These are phyloP conservation scores for Penicillium frequentans DNA, from an alignment of 2,329 filamentous ascomycete genomes.

Conservation along the genomic window DNA sequence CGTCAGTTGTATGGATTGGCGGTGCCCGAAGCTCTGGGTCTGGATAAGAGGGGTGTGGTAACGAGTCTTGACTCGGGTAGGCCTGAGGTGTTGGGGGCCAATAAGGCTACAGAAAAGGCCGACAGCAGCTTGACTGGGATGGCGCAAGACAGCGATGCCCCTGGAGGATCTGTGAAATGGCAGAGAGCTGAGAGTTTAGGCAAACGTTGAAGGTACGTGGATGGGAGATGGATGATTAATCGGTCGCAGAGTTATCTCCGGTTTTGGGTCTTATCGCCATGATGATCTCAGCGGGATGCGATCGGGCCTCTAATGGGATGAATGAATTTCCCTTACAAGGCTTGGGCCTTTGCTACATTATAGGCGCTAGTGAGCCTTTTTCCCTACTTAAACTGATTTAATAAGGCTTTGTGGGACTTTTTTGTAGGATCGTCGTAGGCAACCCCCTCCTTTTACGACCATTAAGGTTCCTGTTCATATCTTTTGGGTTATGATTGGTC, in stretches of 20 bases:
- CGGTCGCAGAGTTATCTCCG: slow-evolving; percentile 3
- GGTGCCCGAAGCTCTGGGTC: background rate
- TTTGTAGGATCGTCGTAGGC: background rate
- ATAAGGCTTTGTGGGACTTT: background rate
- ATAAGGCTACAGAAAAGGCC: background rate
- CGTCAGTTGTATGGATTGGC: background rate
- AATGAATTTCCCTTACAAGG: background rate
- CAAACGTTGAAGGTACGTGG: background rate
- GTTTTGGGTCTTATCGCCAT: slow-evolving; percentile 3
- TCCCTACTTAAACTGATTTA: background rate
- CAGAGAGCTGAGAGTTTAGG: background rate
- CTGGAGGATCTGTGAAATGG: background rate
- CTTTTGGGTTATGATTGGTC: background rate
- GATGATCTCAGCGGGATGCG: slow-evolving; percentile 1
- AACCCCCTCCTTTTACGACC: background rate
- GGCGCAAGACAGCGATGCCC: background rate
- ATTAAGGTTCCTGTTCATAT: background rate
- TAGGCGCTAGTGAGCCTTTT: no score
- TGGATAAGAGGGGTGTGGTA: background rate
- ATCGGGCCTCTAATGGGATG: background rate
- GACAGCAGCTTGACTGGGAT: background rate
- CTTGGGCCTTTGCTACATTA: no score
- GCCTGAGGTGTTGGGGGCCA: background rate
- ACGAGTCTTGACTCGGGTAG: background rate
- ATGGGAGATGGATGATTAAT: slow-evolving; percentile 1